phyloP scores from a whole-genome alignment of 176 grass and related monocot species.

The Dactylis glomerata region DNA sequence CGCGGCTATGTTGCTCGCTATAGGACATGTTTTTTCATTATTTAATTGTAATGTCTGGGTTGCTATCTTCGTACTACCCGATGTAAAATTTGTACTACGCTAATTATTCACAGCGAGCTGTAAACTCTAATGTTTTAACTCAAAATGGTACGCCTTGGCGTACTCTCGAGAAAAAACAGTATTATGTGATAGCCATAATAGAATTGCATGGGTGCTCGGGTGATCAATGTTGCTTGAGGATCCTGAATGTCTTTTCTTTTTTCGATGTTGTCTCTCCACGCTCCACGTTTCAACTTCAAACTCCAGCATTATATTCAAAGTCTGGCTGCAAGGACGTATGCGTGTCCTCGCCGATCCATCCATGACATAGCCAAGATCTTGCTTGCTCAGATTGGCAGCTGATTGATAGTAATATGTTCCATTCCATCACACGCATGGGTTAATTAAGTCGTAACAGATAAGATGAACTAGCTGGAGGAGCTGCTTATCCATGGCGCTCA shows the following conservation, averaged over 20 bases:
- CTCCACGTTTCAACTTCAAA: neutral
- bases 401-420: neutral
- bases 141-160: too few relatives aligned
- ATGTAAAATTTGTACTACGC: too few relatives aligned
- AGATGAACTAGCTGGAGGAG: neutral
- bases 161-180: too few relatives aligned
- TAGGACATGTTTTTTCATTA: too few relatives aligned
- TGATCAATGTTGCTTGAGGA: neutral
- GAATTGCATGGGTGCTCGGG: neutral
- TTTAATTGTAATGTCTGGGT: too few relatives aligned
- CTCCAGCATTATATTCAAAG: neutral
- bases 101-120: too few relatives aligned
- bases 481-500: neutral
- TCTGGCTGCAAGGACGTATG: neutral
- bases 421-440: neutral
- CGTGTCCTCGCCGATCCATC: neutral
- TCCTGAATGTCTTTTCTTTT: neutral
- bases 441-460: neutral
- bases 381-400: neutral
- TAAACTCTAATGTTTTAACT: too few relatives aligned
- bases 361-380: neutral
- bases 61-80: too few relatives aligned
- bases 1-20: too few relatives aligned
- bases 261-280: neutral
- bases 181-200: too few relatives aligned